phyloP scores from a whole-genome alignment of 257 asterid genomes.

The Penstemon davidsonii region DNA sequence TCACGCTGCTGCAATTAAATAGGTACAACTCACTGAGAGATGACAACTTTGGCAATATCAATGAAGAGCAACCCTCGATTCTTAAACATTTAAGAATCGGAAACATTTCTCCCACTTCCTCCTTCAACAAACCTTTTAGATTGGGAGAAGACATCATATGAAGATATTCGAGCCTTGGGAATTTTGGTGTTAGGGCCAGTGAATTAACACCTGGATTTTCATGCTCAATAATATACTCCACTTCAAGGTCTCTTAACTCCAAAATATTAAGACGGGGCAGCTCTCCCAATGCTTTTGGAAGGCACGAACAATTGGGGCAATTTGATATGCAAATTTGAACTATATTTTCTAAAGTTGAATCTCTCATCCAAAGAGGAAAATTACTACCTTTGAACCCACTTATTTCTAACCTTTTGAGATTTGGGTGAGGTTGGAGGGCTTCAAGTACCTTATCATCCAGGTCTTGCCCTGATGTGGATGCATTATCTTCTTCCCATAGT shows the following conservation, averaged over 20 bases:
- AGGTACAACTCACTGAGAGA: not conserved
- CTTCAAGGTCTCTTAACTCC: not conserved
- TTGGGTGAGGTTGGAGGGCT: constrained; percentile 27
- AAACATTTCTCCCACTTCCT: constrained; percentile 9
- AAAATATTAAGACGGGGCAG: constrained; percentile 20
- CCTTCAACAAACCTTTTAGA: constrained; percentile 25
- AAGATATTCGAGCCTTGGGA: constrained; percentile 11
- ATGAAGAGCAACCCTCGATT: not conserved
- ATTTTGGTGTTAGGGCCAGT: not conserved
- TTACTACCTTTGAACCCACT: constrained; percentile 7
- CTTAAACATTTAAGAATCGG: not conserved
- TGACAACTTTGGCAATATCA: constrained; percentile 8
- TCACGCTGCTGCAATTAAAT: not conserved
- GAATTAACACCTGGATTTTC: not conserved
- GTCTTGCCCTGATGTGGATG: not conserved
- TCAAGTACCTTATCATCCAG: constrained; percentile 27
- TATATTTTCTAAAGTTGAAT: constrained; percentile 15
- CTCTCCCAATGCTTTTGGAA: constrained; percentile 22
- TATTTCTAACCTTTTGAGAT: not conserved
- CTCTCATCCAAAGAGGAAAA: constrained; percentile 26
- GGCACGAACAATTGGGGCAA: constrained; percentile 1
- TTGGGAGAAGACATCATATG: fast-evolving
- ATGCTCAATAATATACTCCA: constrained; percentile 27
- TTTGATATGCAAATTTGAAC: not conserved
- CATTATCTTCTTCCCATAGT: constrained; percentile 9